Evolutionary conservation across 257 asterid species (phyloP).

Genomic region (Forsythia suspensa): DNA sequence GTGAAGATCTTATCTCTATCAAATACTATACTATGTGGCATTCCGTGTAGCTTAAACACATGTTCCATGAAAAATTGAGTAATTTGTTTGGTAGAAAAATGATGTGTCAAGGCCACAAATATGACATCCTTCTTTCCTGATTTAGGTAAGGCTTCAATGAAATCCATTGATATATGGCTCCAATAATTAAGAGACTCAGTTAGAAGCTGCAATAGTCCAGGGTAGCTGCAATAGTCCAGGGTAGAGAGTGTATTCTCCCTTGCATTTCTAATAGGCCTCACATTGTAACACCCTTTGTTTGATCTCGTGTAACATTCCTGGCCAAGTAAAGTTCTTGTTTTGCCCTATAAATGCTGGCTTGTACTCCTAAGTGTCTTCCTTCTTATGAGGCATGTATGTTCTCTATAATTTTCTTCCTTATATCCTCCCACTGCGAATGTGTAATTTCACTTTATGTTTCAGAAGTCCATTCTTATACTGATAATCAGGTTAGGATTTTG

Average conservation of each 20-base stretch:
- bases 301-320: not conserved
- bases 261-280: not conserved
- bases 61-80: not conserved
- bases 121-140: not conserved
- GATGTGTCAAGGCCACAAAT: not conserved
- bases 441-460: not conserved
- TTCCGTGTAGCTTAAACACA: not conserved
- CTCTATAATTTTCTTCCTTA: not conserved
- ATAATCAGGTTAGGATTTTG: no score
- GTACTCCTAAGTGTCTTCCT: slow-evolving; percentile 5
- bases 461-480: not conserved
- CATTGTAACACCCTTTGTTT: not conserved
- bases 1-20: slow-evolving; percentile 8
- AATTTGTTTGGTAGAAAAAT: not conserved
- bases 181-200: not conserved
- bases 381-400: not conserved
- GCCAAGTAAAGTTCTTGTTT: not conserved
- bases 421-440: not conserved
- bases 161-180: not conserved
- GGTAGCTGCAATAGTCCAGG: not conserved
- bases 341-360: not conserved
- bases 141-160: not conserved
- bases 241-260: rapidly evolving
- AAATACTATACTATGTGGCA: not conserved
- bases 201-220: not conserved